Evolutionary conservation across 2,329 filamentous ascomycete species (phyloP), one percentile per base, ranked within the genome.

Genomic region (Fusarium sp.): DNA sequence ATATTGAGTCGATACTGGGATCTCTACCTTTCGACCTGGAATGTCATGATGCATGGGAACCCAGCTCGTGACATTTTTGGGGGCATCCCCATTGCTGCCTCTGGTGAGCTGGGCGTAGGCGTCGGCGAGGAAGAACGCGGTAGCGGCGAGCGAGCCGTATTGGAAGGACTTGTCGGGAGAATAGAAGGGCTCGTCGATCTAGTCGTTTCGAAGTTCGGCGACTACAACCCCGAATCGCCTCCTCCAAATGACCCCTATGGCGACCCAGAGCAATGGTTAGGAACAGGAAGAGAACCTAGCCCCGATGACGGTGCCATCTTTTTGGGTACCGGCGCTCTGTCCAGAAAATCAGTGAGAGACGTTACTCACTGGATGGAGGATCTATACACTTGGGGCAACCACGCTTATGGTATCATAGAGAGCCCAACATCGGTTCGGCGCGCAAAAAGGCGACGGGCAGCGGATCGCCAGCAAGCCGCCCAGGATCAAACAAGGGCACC

Each of bases 101-200:
- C 94, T 39, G 96, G 96, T 24, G 96, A 98, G 83, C 89, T 98
- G 32, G 96, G 96, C 22, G 90, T 98, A 51, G 96, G 96, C 1
- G 96, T 98, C 3, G 96, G 96, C 24, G 96, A 98, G 81, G 96
- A 98, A 84, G 94, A 98, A 63, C 92, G 95, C 81, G 96, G 96
- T 9, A 98, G 96, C 80, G 95, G 95, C 38, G 96, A 98, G 84
- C 88, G 96, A 77, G 96, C 97, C 77, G 96, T 98, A 1, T 85
- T 99, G 4, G 96, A 98, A 81, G 94, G 94, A n/a, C 90, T 98
- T 70, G 90, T 94, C 4, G 88, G 87, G 15, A 88, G 93, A 63
- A 93, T 94, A 30, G 92, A 96, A 58, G 96, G 96, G 2, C 86
- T 99, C 44, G 89, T 97, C 11, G 96, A 99, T 82, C 82, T 98